Base-by-base conservation (phyloP, 345 rosid genomes). In the Salix dunnii region DNA sequence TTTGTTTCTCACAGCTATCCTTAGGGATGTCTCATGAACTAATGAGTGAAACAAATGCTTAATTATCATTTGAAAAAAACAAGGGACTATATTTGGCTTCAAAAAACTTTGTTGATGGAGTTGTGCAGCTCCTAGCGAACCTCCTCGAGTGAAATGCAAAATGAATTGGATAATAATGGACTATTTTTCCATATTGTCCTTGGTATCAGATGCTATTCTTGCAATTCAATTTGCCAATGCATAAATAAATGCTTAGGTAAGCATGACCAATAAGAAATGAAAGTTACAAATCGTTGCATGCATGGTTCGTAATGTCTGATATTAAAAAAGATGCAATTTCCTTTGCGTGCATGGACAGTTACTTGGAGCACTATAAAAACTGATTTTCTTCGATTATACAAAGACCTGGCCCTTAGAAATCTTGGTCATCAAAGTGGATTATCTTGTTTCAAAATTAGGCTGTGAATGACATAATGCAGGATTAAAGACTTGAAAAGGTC, bases 41-140 rank as follows among this genome's bases (percentile, higher is more conserved):
- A 38, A 38, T 60, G 51, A 71, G 65, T 27, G 65, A 70, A 38
- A 69, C 67, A 74, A 31, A 62, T 72, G 30, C 12, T 48, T 64
- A 11, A 30, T 33, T 65, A 14, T 48, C 23, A 20, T 31, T 74
- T 53, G 49, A 51, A 53, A 33, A 27, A 31, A 20, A n/a, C 33
- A 31, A 20, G 28, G 25, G 27, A 23, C 14, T 79, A 46, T 30
- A 9, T 5, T 72, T 48, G 6, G 30, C 68, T 35, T 23, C 20
- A 38, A 31, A 11, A 72, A 21, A 20, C 33, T 23, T 72, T 21
- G 7, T 35, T 20, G 43, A 40, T 40, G 46, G 67, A 72, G 33
- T 21, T 35, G 58, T 16, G n/a, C 64, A 33, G 64, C 71, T 62
- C 21, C 11, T 38, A 18, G 58, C 31, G 49, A 71, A 51, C 9